Conservation (phyloP, 441 rosid genomes). For the Dalechampia spathulata region DNA sequence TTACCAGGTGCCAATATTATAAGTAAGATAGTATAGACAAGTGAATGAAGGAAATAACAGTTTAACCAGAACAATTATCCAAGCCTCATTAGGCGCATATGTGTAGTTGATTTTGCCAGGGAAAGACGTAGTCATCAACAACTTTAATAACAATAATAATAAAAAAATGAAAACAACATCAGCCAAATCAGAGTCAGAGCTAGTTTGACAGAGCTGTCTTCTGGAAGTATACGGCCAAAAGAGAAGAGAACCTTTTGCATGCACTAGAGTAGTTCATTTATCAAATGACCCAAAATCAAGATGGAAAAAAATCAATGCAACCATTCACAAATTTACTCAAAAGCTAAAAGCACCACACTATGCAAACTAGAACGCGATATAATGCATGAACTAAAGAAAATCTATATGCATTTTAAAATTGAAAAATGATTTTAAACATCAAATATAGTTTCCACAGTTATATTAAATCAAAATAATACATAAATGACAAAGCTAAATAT, state of each 20-base stretch:
- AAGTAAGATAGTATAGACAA: slow-evolving; percentile 11
- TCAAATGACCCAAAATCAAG: background rate
- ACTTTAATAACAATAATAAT: slow-evolving; percentile 3
- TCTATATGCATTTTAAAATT: too few relatives aligned
- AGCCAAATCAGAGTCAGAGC: background rate
- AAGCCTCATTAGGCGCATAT: background rate
- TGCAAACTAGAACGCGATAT: too few relatives aligned
- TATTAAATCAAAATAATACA: too few relatives aligned
- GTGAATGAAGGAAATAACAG: background rate
- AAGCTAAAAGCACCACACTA: background rate
- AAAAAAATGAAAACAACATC: background rate
- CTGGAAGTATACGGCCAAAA: too few relatives aligned
- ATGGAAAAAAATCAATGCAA: background rate
- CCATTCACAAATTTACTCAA: background rate
- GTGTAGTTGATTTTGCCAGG: background rate
- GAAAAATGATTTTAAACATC: too few relatives aligned
- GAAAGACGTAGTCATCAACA: background rate
- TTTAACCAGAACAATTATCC: background rate
- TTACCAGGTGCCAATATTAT: slow-evolving; percentile 17
- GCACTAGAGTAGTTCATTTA: too few relatives aligned
- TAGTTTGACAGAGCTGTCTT: background rate
- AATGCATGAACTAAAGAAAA: too few relatives aligned
- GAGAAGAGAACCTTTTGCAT: too few relatives aligned
- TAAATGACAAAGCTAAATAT: too few relatives aligned
- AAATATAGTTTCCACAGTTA: too few relatives aligned